A percentile compares a stretch with the other conserved stretches of the same genome.
Evolutionary conservation across 306 rosid species (phyloP).

Genomic region (Psophocarpus tetragonolobus): DNA sequence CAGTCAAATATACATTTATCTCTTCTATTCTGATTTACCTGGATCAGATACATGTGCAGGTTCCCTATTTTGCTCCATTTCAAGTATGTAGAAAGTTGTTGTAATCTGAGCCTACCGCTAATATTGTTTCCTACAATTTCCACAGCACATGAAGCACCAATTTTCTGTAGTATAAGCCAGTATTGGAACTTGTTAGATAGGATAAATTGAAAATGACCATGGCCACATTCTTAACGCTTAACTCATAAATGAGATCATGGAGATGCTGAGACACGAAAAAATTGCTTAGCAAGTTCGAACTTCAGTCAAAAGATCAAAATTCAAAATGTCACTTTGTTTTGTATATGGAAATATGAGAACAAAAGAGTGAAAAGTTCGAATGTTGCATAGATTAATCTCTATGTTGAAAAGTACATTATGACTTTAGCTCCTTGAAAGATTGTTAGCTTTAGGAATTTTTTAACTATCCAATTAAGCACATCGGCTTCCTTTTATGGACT

Average conservation of each 20-base stretch:
- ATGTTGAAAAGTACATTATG: not conserved
- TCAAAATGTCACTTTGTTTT: not conserved
- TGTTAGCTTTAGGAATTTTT: not conserved
- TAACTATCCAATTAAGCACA: not conserved
- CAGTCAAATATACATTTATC: no score
- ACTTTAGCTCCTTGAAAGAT: not conserved
- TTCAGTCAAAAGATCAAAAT: not conserved
- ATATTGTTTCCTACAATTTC: slow-evolving; percentile 51
- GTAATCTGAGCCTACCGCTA: slow-evolving; percentile 54
- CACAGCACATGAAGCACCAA: slow-evolving; percentile 59
- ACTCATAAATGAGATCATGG: not conserved
- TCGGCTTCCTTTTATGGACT: not conserved
- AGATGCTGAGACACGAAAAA: not conserved
- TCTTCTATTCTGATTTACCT: slow-evolving; percentile 49
- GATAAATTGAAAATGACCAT: not conserved
- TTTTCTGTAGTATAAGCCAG: slow-evolving; percentile 56
- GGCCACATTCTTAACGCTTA: not conserved
- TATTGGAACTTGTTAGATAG: not conserved
- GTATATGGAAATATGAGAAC: not conserved
- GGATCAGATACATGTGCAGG: slow-evolving; percentile 57
- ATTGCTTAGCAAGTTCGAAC: not conserved
- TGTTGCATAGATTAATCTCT: not conserved
- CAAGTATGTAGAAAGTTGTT: slow-evolving; percentile 51
- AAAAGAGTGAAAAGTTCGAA: not conserved
- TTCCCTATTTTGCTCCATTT: slow-evolving; percentile 91